Evolutionary conservation across 257 asterid species (phyloP).

Genomic region (Solanum chilense): DNA sequence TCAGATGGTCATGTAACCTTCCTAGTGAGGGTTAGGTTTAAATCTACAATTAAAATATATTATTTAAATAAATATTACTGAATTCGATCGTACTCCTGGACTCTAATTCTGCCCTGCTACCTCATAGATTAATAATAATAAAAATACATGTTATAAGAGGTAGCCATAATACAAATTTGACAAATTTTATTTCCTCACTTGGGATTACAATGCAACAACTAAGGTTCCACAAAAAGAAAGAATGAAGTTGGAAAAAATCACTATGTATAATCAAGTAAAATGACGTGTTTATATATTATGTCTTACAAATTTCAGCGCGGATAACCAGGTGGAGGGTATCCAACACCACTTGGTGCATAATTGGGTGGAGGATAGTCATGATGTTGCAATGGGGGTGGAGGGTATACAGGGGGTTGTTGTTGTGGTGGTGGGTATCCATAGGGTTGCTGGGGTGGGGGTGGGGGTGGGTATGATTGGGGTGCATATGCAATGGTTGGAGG

Average conservation of each 20-base stretch:
- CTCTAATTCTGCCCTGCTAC: not conserved
- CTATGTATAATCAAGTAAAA: too few relatives aligned
- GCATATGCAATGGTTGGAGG: conserved; percentile 24
- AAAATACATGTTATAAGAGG: not conserved
- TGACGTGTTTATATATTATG: too few relatives aligned
- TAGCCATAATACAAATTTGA: not conserved
- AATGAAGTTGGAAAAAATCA: too few relatives aligned
- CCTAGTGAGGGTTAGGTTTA: too few relatives aligned
- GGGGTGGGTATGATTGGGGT: not conserved
- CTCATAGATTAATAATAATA: not conserved
- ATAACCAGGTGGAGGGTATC: conserved; percentile 1
- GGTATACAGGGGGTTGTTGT: not conserved
- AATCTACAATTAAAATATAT: too few relatives aligned
- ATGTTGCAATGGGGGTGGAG: not conserved
- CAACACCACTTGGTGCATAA: conserved; percentile 1
- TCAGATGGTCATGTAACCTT: not conserved
- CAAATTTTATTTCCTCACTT: not conserved
- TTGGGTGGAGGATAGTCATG: conserved; percentile 8
- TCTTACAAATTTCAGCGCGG: not conserved
- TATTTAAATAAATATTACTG: too few relatives aligned
- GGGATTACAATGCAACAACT: not conserved
- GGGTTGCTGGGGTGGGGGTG: not conserved
- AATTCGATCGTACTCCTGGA: not conserved
- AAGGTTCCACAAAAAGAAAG: not conserved
- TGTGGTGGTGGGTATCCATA: not conserved